Percentiles rank a stretch among this genome's conserved stretches.
These are phyloP conservation scores for Orychophragmus violaceus DNA, from an alignment of 345 rosid genomes.

Conservation along the genomic window DNA sequence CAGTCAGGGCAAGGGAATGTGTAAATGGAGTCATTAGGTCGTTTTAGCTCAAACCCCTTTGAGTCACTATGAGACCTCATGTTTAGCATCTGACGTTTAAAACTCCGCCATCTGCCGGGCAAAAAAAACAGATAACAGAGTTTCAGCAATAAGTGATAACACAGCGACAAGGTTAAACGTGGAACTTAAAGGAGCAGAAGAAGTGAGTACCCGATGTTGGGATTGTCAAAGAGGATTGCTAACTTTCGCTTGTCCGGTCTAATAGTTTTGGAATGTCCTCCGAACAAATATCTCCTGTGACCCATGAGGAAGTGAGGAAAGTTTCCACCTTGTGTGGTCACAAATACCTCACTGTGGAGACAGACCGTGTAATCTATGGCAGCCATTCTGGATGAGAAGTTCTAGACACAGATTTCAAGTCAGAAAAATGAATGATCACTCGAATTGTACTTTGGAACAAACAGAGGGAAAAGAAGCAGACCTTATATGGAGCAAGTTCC, in stretches of 20 bases:
- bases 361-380: slow-evolving; percentile 99
- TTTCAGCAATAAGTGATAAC: neutral
- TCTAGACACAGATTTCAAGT: slow-evolving; percentile 49
- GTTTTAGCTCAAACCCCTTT: slow-evolving; percentile 85
- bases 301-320: slow-evolving; percentile 99
- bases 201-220: slow-evolving; percentile 62
- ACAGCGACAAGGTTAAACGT: neutral
- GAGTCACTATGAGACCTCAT: slow-evolving; percentile 93
- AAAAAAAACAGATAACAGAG: neutral
- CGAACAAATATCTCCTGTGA: slow-evolving; percentile 78
- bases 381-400: slow-evolving; percentile 98
- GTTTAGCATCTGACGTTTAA: slow-evolving; percentile 80
- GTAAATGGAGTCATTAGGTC: slow-evolving; percentile 79
- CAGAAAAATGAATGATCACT: slow-evolving; percentile 5
- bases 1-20: slow-evolving; percentile 97
- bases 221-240: slow-evolving; percentile 90
- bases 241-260: slow-evolving; percentile 96
- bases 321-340: slow-evolving; percentile 98
- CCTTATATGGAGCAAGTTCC: slow-evolving; percentile 88
- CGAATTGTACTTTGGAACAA: neutral
- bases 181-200: too few species aligned
- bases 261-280: slow-evolving; percentile 95
- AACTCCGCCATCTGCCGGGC: slow-evolving; percentile 73
- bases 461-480: slow-evolving; percentile 19
- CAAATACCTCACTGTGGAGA: slow-evolving; percentile 98